A percentile compares a stretch with the other conserved stretches of the same genome.
phyloP scores from a whole-genome alignment of 2,329 filamentous ascomycete species.

The Epichloe gansuensis region DNA sequence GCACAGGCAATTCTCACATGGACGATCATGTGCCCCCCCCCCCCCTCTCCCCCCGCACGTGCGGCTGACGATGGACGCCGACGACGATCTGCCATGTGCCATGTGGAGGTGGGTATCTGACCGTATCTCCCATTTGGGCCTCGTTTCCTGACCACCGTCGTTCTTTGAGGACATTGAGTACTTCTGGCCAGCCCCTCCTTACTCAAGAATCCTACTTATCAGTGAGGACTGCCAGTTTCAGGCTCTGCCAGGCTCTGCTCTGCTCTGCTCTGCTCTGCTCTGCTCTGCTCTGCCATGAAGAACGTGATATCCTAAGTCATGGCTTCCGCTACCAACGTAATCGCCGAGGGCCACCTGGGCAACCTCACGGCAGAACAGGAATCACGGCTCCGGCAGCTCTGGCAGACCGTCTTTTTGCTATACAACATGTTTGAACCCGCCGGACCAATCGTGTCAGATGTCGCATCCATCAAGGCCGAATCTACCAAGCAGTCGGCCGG shows the following conservation, averaged over 20 bases:
- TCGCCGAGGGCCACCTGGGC: background rate
- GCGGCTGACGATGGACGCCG: background rate
- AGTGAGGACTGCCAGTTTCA: no score
- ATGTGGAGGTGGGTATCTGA: no score
- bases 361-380: constrained; percentile 2
- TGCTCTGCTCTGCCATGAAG: no score
- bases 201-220: no score
- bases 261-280: no score
- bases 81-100: no score
- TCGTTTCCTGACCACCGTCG: no score
- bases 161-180: no score
- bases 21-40: background rate
- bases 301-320: background rate
- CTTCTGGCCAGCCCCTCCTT: no score
- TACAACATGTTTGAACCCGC: constrained; percentile 1
- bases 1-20: background rate
- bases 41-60: background rate
- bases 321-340: background rate
- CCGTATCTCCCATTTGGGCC: background rate
- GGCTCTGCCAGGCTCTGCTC: no score
- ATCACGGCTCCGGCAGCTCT: background rate
- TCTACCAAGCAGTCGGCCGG: background rate
- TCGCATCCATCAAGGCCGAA: background rate
- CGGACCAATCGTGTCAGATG: background rate
- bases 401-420: constrained; percentile 1